Percentiles rank a stretch among this genome's conserved stretches.
phyloP scores from a whole-genome alignment of 2,329 filamentous ascomycete species.

The Exophiala spinifera region DNA sequence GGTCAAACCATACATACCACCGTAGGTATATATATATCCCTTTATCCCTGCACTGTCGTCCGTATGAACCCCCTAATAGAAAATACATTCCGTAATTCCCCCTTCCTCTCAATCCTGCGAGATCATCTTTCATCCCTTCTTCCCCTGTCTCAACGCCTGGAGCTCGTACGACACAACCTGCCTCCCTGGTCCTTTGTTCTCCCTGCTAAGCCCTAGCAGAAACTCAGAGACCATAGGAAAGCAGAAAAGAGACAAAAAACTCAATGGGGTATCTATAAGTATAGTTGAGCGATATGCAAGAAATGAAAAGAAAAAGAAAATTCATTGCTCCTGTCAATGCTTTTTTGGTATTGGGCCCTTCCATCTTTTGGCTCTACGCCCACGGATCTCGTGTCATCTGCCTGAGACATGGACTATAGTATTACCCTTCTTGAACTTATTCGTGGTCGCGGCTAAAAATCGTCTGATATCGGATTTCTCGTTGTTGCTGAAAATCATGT shows the following conservation, averaged over 20 bases:
- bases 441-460: background rate
- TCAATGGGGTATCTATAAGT: conserved; percentile 22
- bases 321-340: conserved; percentile 8
- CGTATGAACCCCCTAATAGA: too few relatives aligned
- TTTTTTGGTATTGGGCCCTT: conserved; percentile 15
- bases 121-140: background rate
- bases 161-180: too few relatives aligned
- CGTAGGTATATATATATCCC: too few relatives aligned
- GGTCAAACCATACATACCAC: too few relatives aligned
- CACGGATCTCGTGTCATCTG: background rate
- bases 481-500: background rate
- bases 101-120: background rate
- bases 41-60: too few relatives aligned
- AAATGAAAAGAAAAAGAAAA: background rate
- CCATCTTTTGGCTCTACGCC: background rate
- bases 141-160: too few relatives aligned
- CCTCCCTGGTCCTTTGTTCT: too few relatives aligned
- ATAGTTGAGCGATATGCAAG: conserved; percentile 15
- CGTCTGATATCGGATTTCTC: background rate
- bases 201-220: too few relatives aligned
- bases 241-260: conserved; percentile 3
- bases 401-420: background rate
- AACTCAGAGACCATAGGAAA: too few relatives aligned
- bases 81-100: background rate
- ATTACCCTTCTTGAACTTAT: background rate